Conservation (phyloP, 2,329 filamentous ascomycete genomes). For the Trichoderma atrobrunneum region DNA sequence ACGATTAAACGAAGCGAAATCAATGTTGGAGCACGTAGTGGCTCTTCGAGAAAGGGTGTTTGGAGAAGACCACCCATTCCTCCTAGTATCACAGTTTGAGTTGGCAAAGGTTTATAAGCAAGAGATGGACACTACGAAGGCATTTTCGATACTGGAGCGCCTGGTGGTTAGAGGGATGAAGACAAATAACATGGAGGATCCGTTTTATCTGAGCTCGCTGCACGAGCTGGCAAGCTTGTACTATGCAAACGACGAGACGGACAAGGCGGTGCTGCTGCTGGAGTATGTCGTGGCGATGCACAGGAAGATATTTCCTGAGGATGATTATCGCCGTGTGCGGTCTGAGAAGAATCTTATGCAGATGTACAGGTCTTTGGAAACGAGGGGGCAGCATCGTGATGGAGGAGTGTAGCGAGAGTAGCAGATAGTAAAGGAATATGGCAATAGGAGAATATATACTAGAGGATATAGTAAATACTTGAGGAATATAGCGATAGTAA, state of each 20-base stretch:
- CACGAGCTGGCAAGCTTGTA: not conserved
- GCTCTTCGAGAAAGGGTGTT: not conserved
- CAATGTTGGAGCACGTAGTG: slow-evolving; percentile 5
- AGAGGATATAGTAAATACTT: no score
- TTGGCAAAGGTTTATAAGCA: not conserved
- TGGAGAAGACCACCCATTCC: not conserved
- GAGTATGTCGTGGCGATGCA: not conserved
- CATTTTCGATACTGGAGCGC: not conserved
- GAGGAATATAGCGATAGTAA: no score
- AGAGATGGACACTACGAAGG: not conserved
- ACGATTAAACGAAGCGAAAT: not conserved
- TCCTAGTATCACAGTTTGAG: slow-evolving; percentile 2
- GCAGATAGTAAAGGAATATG: no score
- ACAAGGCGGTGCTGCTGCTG: not conserved
- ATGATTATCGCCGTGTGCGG: not conserved
- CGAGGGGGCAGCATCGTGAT: not conserved
- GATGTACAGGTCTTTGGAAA: not conserved
- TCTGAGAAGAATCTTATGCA: not conserved
- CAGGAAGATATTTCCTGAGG: not conserved
- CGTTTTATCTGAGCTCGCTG: not conserved
- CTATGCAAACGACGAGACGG: not conserved
- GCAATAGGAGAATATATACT: no score
- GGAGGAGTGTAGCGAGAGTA: not conserved
- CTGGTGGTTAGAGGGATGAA: not conserved
- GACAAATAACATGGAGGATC: not conserved